Conservation (phyloP, 78 protist genomes). For the Mastigamoeba balamuthi region DNA sequence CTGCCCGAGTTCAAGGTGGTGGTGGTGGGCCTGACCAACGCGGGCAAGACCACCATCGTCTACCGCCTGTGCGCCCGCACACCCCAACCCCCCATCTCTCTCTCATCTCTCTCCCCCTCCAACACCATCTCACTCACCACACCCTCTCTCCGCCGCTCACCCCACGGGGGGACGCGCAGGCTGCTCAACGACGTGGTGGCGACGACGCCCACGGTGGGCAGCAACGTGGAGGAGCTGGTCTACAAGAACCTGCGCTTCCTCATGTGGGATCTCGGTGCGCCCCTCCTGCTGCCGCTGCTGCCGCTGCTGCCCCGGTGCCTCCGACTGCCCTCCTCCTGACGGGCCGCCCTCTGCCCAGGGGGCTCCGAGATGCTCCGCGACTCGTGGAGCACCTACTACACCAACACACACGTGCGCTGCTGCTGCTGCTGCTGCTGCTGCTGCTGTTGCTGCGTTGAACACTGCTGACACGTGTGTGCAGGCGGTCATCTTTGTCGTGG, state of each 20-base stretch:
- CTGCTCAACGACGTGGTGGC: constrained; percentile 61
- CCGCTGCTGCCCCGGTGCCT: not conserved
- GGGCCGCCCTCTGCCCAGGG: constrained; percentile 11
- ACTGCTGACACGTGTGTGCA: no score
- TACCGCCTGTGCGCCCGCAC: constrained; percentile 53
- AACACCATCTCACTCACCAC: no score
- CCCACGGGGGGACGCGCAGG: no score
- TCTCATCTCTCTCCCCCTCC: no score
- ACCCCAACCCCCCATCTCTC: no score
- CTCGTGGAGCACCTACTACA: constrained; percentile 70
- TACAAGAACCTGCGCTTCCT: constrained; percentile 64
- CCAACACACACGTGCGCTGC: constrained; percentile 27
- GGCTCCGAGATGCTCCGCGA: constrained; percentile 63
- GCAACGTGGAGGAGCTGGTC: constrained; percentile 72
- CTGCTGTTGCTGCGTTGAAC: no score
- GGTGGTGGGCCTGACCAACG: constrained; percentile 71
- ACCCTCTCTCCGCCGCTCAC: no score
- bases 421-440: no score
- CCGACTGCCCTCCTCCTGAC: not conserved
- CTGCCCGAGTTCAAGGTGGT: constrained; percentile 48
- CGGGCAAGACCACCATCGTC: constrained; percentile 77
- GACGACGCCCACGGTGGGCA: constrained; percentile 79
- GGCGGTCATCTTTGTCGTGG: constrained; percentile 70
- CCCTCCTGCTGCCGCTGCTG: no score
- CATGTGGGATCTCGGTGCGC: constrained; percentile 68